A percentile compares a stretch with the other conserved stretches of the same genome.
Conservation (phyloP, 768 basidiomycete species). For the Lactifluus rugatus region DNA sequence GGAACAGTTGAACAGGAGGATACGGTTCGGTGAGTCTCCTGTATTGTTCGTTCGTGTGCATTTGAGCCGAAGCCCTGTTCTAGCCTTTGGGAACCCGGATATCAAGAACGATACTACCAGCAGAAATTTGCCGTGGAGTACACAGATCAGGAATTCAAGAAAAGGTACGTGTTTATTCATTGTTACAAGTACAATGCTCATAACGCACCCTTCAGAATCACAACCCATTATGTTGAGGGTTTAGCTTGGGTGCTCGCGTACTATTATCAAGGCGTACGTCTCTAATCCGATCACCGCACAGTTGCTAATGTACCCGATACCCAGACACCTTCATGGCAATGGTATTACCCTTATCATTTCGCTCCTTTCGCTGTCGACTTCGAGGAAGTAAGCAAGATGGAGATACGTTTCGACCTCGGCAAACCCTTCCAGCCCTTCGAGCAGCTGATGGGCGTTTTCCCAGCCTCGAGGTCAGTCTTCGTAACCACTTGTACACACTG, state of each 20-base stretch:
- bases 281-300: neutral
- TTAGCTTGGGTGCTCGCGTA: constrained; percentile 93
- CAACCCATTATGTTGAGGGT: constrained; percentile 84
- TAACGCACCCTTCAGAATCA: constrained; percentile 41
- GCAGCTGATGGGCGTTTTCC: constrained; percentile 97
- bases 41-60: neutral
- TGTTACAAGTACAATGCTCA: constrained; percentile 5
- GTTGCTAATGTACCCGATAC: constrained; percentile 18
- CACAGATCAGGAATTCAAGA: constrained; percentile 62
- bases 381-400: constrained; percentile 62
- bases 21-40: constrained; percentile 65
- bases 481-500: neutral
- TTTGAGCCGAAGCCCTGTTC: constrained; percentile 11
- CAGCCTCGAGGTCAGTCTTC: constrained; percentile 65
- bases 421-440: constrained; percentile 95
- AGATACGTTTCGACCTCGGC: constrained; percentile 70
- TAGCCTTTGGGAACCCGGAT: constrained; percentile 94
- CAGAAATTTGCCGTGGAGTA: constrained; percentile 81
- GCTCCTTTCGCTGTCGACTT: constrained; percentile 98
- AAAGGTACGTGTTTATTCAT: constrained; percentile 40
- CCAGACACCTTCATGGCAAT: constrained; percentile 88
- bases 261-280: constrained; percentile 91
- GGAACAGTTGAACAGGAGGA: constrained; percentile 94
- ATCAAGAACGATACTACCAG: constrained; percentile 88
- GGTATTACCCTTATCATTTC: constrained; percentile 99